Conservation (phyloP, 2,329 filamentous ascomycete species). For the Zalaria obscura region DNA sequence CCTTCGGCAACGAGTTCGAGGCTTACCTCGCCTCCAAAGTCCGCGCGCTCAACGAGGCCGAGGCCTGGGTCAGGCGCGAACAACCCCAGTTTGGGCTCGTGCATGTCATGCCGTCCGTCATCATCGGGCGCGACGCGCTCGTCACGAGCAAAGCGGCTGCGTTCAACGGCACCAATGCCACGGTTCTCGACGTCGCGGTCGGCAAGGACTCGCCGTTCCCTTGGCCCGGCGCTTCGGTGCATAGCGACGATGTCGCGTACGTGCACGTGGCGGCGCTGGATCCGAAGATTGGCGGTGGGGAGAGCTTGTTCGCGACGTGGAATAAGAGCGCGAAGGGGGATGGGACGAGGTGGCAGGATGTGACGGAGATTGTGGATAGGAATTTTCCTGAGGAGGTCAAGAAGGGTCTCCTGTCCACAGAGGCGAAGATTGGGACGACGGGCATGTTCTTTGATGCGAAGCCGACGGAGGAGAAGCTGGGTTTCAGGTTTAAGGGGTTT, state of each 20-base stretch:
- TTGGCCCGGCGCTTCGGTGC: slow-evolving; percentile 6
- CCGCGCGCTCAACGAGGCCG: slow-evolving; percentile 9
- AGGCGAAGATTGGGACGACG: neutral
- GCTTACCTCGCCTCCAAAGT: slow-evolving; percentile 15
- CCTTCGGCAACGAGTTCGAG: slow-evolving; percentile 5
- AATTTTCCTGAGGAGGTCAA: slow-evolving; percentile 6
- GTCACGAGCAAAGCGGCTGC: slow-evolving; percentile 9
- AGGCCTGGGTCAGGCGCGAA: slow-evolving; percentile 11
- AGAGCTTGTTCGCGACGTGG: neutral
- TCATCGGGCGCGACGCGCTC: slow-evolving; percentile 14
- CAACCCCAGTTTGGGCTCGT: slow-evolving; percentile 14
- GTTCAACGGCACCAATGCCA: slow-evolving; percentile 11
- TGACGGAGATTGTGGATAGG: slow-evolving; percentile 6
- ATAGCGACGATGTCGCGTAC: slow-evolving; percentile 17
- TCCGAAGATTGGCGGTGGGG: slow-evolving; percentile 1
- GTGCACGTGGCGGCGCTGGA: slow-evolving; percentile 16
- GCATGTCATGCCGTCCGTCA: slow-evolving; percentile 14
- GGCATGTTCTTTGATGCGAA: slow-evolving; percentile 1
- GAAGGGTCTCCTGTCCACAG: neutral
- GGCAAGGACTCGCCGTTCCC: slow-evolving; percentile 5
- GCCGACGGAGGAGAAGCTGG: slow-evolving; percentile 8
- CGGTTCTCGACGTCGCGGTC: slow-evolving; percentile 7
- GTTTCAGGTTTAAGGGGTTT: slow-evolving; percentile 3
- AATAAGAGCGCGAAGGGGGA: neutral
- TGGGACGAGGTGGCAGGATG: slow-evolving; percentile 4